Evolutionary conservation across 768 basidiomycete species (phyloP).

Genomic region (Lactifluus volemus): DNA sequence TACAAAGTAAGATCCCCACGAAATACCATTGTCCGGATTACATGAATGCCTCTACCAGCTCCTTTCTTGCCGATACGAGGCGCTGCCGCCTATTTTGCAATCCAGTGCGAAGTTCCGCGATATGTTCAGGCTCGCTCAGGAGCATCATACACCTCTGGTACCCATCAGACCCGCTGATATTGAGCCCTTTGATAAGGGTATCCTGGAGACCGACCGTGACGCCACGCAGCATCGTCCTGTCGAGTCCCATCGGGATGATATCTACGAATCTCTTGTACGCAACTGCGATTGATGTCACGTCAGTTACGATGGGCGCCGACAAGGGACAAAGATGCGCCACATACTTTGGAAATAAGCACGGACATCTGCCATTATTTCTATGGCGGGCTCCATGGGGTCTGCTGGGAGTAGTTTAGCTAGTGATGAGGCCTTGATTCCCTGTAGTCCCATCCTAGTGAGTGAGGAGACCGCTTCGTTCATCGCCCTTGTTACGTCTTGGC

Average conservation of each 20-base stretch:
- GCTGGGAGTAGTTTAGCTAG: conserved; percentile 40
- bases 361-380: conserved; percentile 62
- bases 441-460: conserved; percentile 34
- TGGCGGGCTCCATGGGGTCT: conserved; percentile 45
- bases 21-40: not conserved
- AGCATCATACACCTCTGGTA: conserved; percentile 37
- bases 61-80: conserved; percentile 34
- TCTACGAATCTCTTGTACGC: conserved; percentile 54
- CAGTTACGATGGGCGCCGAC: not conserved
- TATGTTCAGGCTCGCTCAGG: conserved; percentile 38
- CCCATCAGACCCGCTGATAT: conserved; percentile 39
- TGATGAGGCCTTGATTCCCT: conserved; percentile 31
- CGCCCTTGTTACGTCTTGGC: not conserved
- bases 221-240: conserved; percentile 45
- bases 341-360: conserved; percentile 68
- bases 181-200: conserved; percentile 37
- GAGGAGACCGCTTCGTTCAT: conserved; percentile 26
- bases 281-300: conserved; percentile 25
- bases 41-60: conserved; percentile 24
- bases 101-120: conserved; percentile 37
- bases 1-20: too few species aligned
- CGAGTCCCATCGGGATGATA: conserved; percentile 47
- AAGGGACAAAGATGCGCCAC: not conserved
- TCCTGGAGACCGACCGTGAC: conserved; percentile 33
- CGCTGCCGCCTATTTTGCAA: conserved; percentile 41